phyloP scores from a whole-genome alignment of 2,329 filamentous ascomycete species.

The Blumeriella jaapii region DNA sequence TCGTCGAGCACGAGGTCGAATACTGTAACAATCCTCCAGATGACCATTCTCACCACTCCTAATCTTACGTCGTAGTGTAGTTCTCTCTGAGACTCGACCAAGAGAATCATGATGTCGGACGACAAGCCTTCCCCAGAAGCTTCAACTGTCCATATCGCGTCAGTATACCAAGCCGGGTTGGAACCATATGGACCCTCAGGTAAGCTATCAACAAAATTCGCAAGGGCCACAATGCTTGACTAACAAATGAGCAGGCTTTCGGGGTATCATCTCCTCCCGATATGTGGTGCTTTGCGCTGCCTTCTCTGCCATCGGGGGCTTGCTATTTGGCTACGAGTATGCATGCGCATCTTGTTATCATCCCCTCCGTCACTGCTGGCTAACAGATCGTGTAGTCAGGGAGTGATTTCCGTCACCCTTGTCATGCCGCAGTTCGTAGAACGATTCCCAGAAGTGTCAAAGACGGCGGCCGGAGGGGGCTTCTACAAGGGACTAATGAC shows the following conservation, averaged over 20 bases:
- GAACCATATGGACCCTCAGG: slow-evolving; percentile 1
- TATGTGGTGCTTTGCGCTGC: slow-evolving; percentile 1
- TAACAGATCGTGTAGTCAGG: neutral
- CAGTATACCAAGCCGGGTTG: neutral
- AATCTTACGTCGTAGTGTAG: too few species aligned
- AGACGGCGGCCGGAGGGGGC: neutral
- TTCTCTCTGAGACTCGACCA: too few species aligned
- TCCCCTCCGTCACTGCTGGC: neutral
- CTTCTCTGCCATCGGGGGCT: slow-evolving; percentile 2
- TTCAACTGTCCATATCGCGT: neutral
- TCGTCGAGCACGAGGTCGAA: too few species aligned
- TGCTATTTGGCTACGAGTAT: slow-evolving; percentile 3
- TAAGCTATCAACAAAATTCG: neutral
- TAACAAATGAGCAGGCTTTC: neutral
- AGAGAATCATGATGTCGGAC: too few species aligned
- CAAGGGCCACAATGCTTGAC: neutral
- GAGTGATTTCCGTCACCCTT: neutral
- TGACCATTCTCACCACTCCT: too few species aligned
- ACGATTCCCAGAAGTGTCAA: slow-evolving; percentile 1
- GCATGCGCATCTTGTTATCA: too few species aligned
- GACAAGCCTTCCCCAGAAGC: too few species aligned
- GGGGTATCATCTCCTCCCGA: neutral
- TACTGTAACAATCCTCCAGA: too few species aligned
- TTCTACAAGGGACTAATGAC: slow-evolving; percentile 3
- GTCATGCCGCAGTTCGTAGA: slow-evolving; percentile 3